Conservation (phyloP, 352 stramenopile species). For the Globisporangium ultimum region DNA sequence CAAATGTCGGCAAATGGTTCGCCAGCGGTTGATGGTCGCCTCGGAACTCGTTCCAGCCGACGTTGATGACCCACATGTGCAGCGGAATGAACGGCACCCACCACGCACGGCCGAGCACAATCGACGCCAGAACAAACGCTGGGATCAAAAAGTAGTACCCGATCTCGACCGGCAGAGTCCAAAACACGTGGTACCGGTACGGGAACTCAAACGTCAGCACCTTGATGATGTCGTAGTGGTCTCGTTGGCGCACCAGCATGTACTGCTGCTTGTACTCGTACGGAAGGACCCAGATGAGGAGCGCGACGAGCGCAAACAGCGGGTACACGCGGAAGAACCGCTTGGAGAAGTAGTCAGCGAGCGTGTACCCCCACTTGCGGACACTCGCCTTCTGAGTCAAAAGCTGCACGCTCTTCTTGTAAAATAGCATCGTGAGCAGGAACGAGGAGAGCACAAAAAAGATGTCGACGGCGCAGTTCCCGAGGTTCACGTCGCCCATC, state of each 20-base stretch:
- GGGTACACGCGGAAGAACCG: constrained; percentile 55
- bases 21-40: constrained; percentile 21
- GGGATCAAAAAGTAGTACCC: constrained; percentile 38
- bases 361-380: too few relatives aligned
- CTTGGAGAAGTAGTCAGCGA: constrained; percentile 20
- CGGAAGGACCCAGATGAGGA: constrained; percentile 29
- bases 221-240: constrained; percentile 26
- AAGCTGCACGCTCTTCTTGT: too few relatives aligned
- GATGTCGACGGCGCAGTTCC: too few relatives aligned
- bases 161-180: constrained; percentile 50
- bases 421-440: too few relatives aligned
- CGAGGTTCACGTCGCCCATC: too few relatives aligned
- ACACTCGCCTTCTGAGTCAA: too few relatives aligned
- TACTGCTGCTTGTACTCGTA: constrained; percentile 25
- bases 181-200: constrained; percentile 38
- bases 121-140: constrained; percentile 18
- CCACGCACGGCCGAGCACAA: constrained; percentile 9
- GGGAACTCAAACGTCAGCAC: constrained; percentile 17
- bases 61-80: constrained; percentile 2
- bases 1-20: constrained; percentile 30
- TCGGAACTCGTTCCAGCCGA: constrained; percentile 18
- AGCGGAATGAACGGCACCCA: constrained; percentile 21
- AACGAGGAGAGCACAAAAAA: too few relatives aligned
- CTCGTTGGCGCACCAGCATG: constrained; percentile 16
- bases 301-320: constrained; percentile 30